phyloP scores from a whole-genome alignment of 306 rosid genomes.

The Inga oerstediana region DNA sequence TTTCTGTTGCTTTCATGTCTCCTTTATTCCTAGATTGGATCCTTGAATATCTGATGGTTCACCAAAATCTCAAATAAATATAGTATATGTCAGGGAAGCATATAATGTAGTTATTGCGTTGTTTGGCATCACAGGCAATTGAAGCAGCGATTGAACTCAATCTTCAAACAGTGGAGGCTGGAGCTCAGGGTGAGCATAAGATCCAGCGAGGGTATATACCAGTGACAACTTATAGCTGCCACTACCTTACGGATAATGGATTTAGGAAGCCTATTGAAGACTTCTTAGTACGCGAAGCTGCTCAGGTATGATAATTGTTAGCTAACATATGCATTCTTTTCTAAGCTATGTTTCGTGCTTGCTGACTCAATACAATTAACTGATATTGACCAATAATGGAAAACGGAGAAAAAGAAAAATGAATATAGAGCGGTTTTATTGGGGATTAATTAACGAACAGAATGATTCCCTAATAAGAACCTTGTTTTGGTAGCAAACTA shows the following conservation, averaged over 20 bases:
- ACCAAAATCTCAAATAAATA: neutral
- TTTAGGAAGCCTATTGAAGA: constrained; percentile 70
- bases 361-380: neutral
- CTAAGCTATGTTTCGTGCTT: neutral
- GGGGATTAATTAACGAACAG: neutral
- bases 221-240: constrained; percentile 86
- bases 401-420: neutral
- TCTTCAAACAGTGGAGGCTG: constrained; percentile 89
- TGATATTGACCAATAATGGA: neutral
- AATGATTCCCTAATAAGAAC: neutral
- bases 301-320: constrained; percentile 63
- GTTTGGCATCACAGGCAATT: constrained; percentile 65
- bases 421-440: neutral
- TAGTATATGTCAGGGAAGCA: neutral
- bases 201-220: constrained; percentile 96
- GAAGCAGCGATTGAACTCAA: constrained; percentile 95
- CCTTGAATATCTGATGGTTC: neutral
- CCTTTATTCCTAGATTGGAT: constrained; percentile 14
- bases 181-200: constrained; percentile 99
- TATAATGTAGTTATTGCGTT: constrained; percentile 14
- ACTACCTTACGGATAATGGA: constrained; percentile 68
- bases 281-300: constrained; percentile 74
- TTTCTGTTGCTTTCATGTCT: neutral
- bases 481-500: neutral
- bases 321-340: constrained; percentile 8